Evolutionary conservation across 352 stramenopile genomes (phyloP).

Genomic region (Elongisporangium undulatum): DNA sequence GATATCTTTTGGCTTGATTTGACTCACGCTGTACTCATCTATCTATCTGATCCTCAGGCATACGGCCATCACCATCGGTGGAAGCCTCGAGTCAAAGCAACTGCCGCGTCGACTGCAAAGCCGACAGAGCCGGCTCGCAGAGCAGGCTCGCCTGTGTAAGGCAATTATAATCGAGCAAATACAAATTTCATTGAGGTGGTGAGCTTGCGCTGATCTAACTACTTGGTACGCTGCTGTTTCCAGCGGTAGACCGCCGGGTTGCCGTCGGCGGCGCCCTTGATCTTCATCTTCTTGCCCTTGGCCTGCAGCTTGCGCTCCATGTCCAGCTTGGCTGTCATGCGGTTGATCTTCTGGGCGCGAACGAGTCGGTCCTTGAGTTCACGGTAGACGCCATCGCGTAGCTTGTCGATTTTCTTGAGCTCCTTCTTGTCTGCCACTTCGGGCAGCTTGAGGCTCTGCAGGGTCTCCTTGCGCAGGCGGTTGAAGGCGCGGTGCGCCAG

Average conservation of each 20-base stretch:
- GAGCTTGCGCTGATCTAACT: conserved; percentile 2
- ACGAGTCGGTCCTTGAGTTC: conserved; percentile 66
- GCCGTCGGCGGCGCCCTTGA: conserved; percentile 61
- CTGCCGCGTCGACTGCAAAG: neutral
- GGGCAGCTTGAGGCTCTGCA: conserved; percentile 40
- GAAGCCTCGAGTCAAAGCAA: neutral
- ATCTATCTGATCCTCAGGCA: conserved; percentile 1
- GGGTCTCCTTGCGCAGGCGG: conserved; percentile 53
- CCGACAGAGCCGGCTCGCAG: neutral
- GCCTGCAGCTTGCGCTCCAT: conserved; percentile 76
- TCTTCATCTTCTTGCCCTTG: conserved; percentile 84
- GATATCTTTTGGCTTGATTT: neutral
- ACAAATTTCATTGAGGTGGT: neutral
- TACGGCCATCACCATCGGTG: conserved; percentile 18
- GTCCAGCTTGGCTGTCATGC: conserved; percentile 72
- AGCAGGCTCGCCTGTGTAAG: neutral
- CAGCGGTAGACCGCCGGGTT: conserved; percentile 82
- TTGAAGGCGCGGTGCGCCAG: conserved; percentile 72
- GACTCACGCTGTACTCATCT: neutral
- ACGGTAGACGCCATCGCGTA: conserved; percentile 60
- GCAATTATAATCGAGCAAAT: neutral
- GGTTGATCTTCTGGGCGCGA: conserved; percentile 63
- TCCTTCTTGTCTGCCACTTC: conserved; percentile 24
- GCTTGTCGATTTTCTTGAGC: conserved; percentile 51
- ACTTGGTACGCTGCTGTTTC: conserved; percentile 88